Conservation (phyloP, 2,329 filamentous ascomycete species). For the Capronia coronata region DNA sequence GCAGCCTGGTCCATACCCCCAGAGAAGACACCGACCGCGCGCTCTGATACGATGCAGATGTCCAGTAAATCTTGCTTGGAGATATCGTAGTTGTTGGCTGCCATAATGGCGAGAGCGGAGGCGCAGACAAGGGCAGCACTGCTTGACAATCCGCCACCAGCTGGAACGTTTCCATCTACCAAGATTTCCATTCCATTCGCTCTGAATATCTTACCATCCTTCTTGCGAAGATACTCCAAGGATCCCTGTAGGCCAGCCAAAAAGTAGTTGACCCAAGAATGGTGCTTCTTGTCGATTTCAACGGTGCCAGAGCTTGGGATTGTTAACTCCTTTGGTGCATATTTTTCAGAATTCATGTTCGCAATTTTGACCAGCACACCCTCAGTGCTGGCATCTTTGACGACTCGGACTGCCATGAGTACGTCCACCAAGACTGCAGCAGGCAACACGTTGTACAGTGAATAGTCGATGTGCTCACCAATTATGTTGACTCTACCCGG, state of each 20-base stretch:
- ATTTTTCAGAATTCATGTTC: slow-evolving; percentile 71
- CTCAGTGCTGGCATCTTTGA: slow-evolving; percentile 39
- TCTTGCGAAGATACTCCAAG: slow-evolving; percentile 66
- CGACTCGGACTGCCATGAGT: slow-evolving; percentile 67
- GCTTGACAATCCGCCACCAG: slow-evolving; percentile 85
- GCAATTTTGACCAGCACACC: slow-evolving; percentile 65
- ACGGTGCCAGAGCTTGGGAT: slow-evolving; percentile 57
- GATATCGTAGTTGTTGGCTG: slow-evolving; percentile 73
- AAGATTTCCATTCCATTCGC: slow-evolving; percentile 78
- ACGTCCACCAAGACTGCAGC: slow-evolving; percentile 93
- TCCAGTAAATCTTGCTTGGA: slow-evolving; percentile 91
- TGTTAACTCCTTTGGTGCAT: slow-evolving; percentile 66
- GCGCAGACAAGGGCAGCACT: slow-evolving; percentile 91
- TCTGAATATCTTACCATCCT: slow-evolving; percentile 54
- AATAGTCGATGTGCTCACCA: slow-evolving; percentile 98
- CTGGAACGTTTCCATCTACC: slow-evolving; percentile 85
- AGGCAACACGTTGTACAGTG: slow-evolving; percentile 87
- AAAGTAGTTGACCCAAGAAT: slow-evolving; percentile 99
- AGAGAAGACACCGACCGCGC: slow-evolving; percentile 90
- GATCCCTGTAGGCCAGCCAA: slow-evolving; percentile 83
- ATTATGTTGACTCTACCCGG: slow-evolving; percentile 97
- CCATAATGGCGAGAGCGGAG: slow-evolving; percentile 79
- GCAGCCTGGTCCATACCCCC: slow-evolving; percentile 98
- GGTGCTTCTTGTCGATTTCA: slow-evolving; percentile 75
- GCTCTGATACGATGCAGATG: slow-evolving; percentile 88